Conservation (phyloP, 2,329 filamentous ascomycete species). For the Colletotrichum lini region DNA sequence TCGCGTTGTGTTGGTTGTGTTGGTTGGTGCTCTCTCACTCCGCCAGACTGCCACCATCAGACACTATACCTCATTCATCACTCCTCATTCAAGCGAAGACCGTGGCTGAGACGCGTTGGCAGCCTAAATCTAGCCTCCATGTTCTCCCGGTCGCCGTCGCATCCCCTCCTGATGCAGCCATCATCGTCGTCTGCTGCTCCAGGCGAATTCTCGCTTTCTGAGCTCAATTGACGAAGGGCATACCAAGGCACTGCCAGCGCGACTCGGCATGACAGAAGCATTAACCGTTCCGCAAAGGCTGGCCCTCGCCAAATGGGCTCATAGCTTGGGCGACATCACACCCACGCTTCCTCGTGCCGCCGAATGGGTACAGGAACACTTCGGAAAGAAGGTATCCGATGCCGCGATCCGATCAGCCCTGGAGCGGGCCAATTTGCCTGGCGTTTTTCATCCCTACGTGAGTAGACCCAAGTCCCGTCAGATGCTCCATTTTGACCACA, state of each 20-base stretch:
- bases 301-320: slow-evolving; percentile 16
- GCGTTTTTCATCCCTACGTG: slow-evolving; percentile 10
- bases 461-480: background rate
- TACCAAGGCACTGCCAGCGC: too few species aligned
- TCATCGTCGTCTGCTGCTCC: background rate
- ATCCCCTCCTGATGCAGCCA: background rate
- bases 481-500: background rate
- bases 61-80: background rate
- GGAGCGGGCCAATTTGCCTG: background rate
- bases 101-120: background rate
- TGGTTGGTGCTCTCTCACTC: too few species aligned
- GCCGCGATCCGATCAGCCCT: background rate
- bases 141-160: background rate
- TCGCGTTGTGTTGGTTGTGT: background rate
- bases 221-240: background rate
- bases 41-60: background rate
- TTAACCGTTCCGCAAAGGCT: slow-evolving; percentile 25
- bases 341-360: slow-evolving; percentile 17
- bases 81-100: background rate
- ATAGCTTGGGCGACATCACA: background rate
- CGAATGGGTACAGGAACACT: slow-evolving; percentile 16
- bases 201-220: background rate
- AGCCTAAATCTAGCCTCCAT: slow-evolving; percentile 1
- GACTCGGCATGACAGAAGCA: background rate
- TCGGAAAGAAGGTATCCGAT: slow-evolving; percentile 25